Conservation (phyloP, 225 moss, liverwort and hornwort genomes). For the Ulota crispa region DNA sequence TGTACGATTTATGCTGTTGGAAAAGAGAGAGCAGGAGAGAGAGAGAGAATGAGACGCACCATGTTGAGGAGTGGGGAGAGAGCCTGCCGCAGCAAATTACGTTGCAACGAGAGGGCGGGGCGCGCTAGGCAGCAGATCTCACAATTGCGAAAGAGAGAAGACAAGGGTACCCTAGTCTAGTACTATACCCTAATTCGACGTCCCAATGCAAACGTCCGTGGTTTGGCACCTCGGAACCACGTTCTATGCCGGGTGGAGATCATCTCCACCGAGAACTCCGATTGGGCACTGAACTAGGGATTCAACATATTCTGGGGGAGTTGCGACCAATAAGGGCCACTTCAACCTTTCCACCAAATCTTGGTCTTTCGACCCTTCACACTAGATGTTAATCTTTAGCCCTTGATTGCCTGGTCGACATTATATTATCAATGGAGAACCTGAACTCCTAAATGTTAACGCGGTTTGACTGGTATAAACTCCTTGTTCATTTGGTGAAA, state of each 20-base stretch:
- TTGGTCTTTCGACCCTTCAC: no score
- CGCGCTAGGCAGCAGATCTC: conserved; percentile 6
- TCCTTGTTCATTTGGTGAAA: no score
- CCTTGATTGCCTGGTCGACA: no score
- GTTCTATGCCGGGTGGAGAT: neutral
- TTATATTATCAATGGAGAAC: no score
- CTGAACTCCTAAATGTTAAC: no score
- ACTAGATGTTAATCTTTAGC: no score
- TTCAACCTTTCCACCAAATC: no score
- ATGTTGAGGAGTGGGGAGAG: neutral
- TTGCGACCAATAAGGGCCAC: no score
- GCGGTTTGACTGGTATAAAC: no score
- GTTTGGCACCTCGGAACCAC: neutral
- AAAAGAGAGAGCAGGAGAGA: neutral
- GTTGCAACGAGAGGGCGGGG: neutral
- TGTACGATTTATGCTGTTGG: neutral
- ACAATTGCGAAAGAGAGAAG: neutral
- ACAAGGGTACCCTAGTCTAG: no score
- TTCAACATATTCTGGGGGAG: no score
- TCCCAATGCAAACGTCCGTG: neutral
- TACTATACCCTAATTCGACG: no score
- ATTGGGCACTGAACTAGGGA: neutral
- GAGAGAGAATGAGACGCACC: conserved; percentile 8
- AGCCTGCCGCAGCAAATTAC: neutral
- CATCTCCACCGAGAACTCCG: neutral